Percentiles rank a stretch among this genome's conserved stretches.
Conservation (phyloP, 1,284 basidiomycete species). For the Malassezia furfur region DNA sequence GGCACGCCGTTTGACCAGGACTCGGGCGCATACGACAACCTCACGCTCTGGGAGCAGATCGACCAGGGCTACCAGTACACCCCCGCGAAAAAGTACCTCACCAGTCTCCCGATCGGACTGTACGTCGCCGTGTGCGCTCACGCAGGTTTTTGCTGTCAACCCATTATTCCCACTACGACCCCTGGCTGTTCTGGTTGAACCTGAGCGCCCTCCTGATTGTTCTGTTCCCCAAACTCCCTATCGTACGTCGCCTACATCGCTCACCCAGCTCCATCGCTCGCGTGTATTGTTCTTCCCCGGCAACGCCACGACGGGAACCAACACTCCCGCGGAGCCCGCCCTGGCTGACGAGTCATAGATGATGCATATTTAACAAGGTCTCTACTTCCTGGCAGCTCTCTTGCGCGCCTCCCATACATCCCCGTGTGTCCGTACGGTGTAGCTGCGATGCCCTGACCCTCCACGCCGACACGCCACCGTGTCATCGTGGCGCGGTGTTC, state of each 20-base stretch:
- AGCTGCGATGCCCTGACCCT: no score
- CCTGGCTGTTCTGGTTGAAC: conserved; percentile 84
- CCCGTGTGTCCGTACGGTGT: no score
- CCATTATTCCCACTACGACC: conserved; percentile 76
- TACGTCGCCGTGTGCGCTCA: conserved; percentile 55
- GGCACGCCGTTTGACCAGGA: conserved; percentile 84
- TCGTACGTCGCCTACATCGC: conserved; percentile 47
- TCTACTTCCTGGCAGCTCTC: no score
- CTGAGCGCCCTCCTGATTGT: conserved; percentile 72
- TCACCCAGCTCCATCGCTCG: conserved; percentile 16
- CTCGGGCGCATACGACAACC: conserved; percentile 87
- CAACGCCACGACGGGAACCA: neutral
- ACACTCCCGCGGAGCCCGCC: neutral
- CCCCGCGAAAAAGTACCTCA: conserved; percentile 93
- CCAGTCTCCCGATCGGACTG: conserved; percentile 80
- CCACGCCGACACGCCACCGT: no score
- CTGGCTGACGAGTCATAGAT: neutral
- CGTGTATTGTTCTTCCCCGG: conserved; percentile 7
- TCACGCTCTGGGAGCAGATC: conserved; percentile 99
- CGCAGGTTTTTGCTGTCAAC: conserved; percentile 87
- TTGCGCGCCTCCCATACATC: no score
- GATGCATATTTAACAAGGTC: no score
- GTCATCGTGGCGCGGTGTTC: no score
- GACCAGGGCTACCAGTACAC: conserved; percentile 97
- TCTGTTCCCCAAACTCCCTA: conserved; percentile 90